Evolutionary conservation across 441 rosid species (phyloP).

Genomic region (Kokia cookei): DNA sequence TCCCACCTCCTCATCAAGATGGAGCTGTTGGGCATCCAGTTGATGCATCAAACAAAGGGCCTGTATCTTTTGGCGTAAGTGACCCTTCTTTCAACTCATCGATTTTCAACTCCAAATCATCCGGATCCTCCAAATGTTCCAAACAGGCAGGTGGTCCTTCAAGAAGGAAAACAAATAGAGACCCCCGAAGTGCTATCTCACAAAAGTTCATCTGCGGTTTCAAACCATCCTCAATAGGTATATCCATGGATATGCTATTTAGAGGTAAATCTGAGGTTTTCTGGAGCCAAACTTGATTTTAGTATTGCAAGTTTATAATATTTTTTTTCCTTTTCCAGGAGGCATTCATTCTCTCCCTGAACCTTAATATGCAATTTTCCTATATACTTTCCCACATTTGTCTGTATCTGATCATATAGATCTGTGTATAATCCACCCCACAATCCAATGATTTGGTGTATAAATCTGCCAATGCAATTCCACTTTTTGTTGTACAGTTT

Average conservation of each 20-base stretch:
- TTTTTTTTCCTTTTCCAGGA: not conserved
- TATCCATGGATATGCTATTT: conserved; percentile 52
- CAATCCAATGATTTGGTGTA: conserved; percentile 6
- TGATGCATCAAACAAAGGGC: conserved; percentile 36
- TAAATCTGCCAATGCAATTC: conserved; percentile 17
- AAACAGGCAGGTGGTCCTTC: conserved; percentile 35
- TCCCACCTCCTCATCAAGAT: conserved; percentile 95
- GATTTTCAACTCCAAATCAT: conserved; percentile 31
- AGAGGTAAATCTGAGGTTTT: conserved; percentile 59
- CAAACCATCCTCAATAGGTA: conserved; percentile 34
- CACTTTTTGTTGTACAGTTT: conserved; percentile 20
- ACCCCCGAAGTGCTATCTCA: conserved; percentile 40
- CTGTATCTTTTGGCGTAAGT: conserved; percentile 33
- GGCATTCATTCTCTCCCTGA: not conserved
- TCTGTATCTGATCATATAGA: conserved; percentile 10
- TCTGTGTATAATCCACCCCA: conserved; percentile 9
- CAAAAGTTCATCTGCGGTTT: conserved; percentile 33
- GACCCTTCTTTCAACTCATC: conserved; percentile 38
- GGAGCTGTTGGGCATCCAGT: conserved; percentile 70
- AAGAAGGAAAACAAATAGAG: conserved; percentile 41
- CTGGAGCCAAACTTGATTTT: conserved; percentile 35
- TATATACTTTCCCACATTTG: conserved; percentile 8
- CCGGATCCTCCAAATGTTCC: conserved; percentile 28
- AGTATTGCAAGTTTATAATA: not conserved
- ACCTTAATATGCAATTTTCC: conserved; percentile 5